Evolutionary conservation across 2,329 filamentous ascomycete genomes (phyloP).

Genomic region (Microcyclosporella mali): DNA sequence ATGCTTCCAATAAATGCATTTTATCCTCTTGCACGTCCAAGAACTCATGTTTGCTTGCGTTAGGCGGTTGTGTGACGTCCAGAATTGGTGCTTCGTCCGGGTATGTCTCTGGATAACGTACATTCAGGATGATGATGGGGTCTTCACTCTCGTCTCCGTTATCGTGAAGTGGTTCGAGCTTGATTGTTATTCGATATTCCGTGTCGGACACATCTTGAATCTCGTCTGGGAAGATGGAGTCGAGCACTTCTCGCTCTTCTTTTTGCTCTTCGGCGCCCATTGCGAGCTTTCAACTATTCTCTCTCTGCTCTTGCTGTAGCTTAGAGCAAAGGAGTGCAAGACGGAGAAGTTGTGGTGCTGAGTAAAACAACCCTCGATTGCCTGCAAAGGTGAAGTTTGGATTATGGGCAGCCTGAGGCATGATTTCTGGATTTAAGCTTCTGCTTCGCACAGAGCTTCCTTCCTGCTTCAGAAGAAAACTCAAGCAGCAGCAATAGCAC

Average conservation of each 20-base stretch:
- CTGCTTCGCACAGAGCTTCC: neutral
- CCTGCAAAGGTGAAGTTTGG: too few relatives aligned
- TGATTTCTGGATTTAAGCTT: too few relatives aligned
- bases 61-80: conserved; percentile 68
- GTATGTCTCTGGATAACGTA: conserved; percentile 84
- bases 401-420: neutral
- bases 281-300: conserved; percentile 2
- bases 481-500: neutral
- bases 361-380: too few relatives aligned
- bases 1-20: conserved; percentile 60
- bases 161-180: conserved; percentile 54
- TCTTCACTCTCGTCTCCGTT: conserved; percentile 56
- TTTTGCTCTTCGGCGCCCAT: conserved; percentile 73
- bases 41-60: conserved; percentile 61
- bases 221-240: conserved; percentile 97
- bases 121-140: conserved; percentile 68
- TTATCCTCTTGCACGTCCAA: conserved; percentile 80
- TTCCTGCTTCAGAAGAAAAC: neutral
- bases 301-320: too few relatives aligned
- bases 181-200: conserved; percentile 78
- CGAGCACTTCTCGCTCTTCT: conserved; percentile 95
- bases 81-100: conserved; percentile 80
- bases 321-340: too few relatives aligned
- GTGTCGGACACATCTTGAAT: conserved; percentile 91
- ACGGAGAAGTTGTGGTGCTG: too few relatives aligned